Conservation (phyloP, 331 rosid genomes). For the Stylosanthes scabra region DNA sequence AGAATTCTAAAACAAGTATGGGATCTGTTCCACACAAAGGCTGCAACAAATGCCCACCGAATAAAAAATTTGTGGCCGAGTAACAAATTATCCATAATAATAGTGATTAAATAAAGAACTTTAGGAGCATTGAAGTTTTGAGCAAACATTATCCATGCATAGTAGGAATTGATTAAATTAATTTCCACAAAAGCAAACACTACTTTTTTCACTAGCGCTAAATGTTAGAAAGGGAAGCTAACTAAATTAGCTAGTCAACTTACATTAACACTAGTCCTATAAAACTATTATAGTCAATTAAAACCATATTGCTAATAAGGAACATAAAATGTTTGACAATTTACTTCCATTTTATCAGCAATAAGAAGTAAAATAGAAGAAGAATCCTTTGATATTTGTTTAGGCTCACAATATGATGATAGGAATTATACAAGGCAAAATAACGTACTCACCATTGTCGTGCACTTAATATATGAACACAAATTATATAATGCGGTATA, state of each 20-base stretch:
- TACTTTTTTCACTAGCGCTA: slow-evolving; percentile 3
- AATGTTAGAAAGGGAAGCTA: background rate
- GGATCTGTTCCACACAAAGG: slow-evolving; percentile 91
- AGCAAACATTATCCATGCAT: slow-evolving; percentile 1
- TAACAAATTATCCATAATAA: background rate
- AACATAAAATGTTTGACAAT: background rate
- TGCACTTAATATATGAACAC: slow-evolving; percentile 1
- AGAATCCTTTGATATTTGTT: background rate
- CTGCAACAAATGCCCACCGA: slow-evolving; percentile 65
- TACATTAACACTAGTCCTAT: background rate
- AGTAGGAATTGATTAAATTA: background rate
- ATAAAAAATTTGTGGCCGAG: slow-evolving; percentile 52
- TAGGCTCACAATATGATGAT: background rate
- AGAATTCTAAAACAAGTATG: slow-evolving; percentile 91
- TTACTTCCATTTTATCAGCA: background rate
- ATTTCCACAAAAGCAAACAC: background rate
- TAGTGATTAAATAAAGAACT: slow-evolving; percentile 10
- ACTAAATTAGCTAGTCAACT: slow-evolving; percentile 21
- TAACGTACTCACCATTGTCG: background rate
- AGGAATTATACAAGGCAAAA: background rate
- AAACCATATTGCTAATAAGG: background rate
- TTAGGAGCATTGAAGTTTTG: background rate
- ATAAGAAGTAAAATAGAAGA: background rate
- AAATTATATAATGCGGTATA: background rate
- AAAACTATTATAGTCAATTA: background rate